Evolutionary conservation across 768 basidiomycete genomes (phyloP).

Genomic region (Rhizopogon rudus): DNA sequence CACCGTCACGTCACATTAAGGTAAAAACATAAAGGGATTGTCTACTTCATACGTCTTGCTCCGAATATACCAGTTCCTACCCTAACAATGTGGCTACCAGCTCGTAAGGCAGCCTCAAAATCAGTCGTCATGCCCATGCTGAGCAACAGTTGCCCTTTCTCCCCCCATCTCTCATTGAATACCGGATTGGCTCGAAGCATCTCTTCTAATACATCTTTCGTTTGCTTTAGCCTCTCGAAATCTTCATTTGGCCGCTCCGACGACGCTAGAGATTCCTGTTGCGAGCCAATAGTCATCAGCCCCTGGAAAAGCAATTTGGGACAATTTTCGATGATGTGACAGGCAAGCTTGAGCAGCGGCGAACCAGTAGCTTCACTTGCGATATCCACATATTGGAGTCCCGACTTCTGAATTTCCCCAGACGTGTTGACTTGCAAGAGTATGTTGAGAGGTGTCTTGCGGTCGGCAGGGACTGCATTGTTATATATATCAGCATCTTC

Average conservation of each 20-base stretch:
- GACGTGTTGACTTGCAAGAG: constrained; percentile 96
- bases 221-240: constrained; percentile 64
- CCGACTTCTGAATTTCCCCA: constrained; percentile 87
- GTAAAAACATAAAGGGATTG: no score
- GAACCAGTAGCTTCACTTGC: constrained; percentile 26
- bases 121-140: constrained; percentile 99
- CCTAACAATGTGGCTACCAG: constrained; percentile 83
- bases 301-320: constrained; percentile 75
- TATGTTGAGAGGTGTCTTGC: constrained; percentile 63
- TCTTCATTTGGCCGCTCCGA: constrained; percentile 54
- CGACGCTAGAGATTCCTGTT: constrained; percentile 56
- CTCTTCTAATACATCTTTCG: constrained; percentile 52
- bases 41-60: constrained; percentile 49
- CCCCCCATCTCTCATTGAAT: constrained; percentile 37
- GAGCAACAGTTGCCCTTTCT: constrained; percentile 48
- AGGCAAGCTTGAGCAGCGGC: constrained; percentile 64
- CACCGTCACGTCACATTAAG: constrained; percentile 22
- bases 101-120: constrained; percentile 79
- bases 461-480: constrained; percentile 58
- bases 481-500: constrained; percentile 81
- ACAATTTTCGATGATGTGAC: constrained; percentile 66
- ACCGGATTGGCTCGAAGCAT: constrained; percentile 32
- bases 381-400: constrained; percentile 56
- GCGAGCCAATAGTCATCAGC: constrained; percentile 94
- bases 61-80: constrained; percentile 94